A percentile compares a stretch with the other conserved stretches of the same genome.
Conservation (phyloP, 805 yeast genomes). For the Saturnispora sekii region DNA sequence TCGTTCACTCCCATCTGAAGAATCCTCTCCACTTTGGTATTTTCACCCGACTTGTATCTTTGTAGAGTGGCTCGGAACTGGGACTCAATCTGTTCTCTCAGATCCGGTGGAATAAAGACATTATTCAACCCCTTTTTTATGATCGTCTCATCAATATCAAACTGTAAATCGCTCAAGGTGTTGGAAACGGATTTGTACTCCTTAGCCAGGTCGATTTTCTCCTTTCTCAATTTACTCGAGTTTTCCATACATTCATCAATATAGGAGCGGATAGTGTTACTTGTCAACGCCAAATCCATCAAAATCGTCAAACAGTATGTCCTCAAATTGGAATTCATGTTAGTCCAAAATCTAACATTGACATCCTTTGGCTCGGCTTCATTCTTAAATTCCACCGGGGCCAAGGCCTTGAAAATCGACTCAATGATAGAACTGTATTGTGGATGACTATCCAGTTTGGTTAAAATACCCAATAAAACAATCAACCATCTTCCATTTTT, state of each 20-base stretch:
- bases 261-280: constrained; percentile 48
- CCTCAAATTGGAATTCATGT: constrained; percentile 1
- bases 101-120: constrained; percentile 1
- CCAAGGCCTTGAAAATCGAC: constrained; percentile 41
- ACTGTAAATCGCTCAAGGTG: constrained; percentile 28
- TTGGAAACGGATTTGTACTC: constrained; percentile 43
- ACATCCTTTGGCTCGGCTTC: constrained; percentile 15
- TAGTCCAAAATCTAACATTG: constrained; percentile 4
- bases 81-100: constrained; percentile 11
- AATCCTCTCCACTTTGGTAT: constrained; percentile 10
- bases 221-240: constrained; percentile 51
- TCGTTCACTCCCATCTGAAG: constrained; percentile 24
- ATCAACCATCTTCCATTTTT: constrained; percentile 83
- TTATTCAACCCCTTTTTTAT: constrained; percentile 12
- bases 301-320: constrained; percentile 40
- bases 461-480: constrained; percentile 62
- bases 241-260: constrained; percentile 64
- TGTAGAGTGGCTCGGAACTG: constrained; percentile 6
- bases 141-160: constrained; percentile 16
- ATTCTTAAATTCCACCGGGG: constrained; percentile 36
- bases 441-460: constrained; percentile 47
- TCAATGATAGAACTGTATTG: constrained; percentile 41
- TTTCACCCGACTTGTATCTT: constrained; percentile 13
- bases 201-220: constrained; percentile 52
- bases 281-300: constrained; percentile 50